Evolutionary conservation across 495 filamentous ascomycete species (phyloP), one percentile per base, ranked within the genome.

Genomic region (Aspergillus haitiensis): DNA sequence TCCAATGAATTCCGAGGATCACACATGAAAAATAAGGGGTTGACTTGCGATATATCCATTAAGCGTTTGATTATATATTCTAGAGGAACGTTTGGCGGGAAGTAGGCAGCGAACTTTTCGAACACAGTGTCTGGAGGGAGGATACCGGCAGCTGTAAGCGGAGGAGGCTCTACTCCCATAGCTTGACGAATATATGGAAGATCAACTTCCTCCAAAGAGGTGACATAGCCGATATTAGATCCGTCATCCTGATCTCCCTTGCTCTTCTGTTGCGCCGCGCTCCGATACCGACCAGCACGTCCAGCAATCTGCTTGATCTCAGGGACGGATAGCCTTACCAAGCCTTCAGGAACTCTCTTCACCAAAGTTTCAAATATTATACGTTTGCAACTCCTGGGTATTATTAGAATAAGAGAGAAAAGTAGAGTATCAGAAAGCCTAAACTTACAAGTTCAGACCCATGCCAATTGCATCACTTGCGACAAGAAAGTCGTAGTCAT

Each of bases 401-500:
- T 11, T 7, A 42, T 60, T 39, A 65, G 60, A 46, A 46, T 40
- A 13, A 31, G 12, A 33, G 15, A 10, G 11, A 33, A 27, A 31
- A 16, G 39, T 36, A 21, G 60, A 45, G 48, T 15, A 64, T 18
- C 13, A 2, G 18, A 7, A 32, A 8, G 31, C 11, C 7, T 33
- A 56, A 32, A 78, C 79, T 77, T 68, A 89, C 76, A 99, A 68
- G 72, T 99, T 99, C 34, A 99, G 75, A 1, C 94, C 94, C 94
- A 99, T 99, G 21, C 94, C 94, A 62, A 99, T 91, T 21, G 94
- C 94, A 71, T 99, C 94, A 64, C 92, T 97, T 13, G 94, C 94
- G 31, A 93, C 91, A 5, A 99, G 78, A 61, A 87, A 92, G 64
- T 99, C 92, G 70, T 97, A 99, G 39, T 96, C 93, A 72, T 90